These are phyloP conservation scores for Helotiales sp. DNA, from an alignment of 2,329 filamentous ascomycete species.

Conservation along the genomic window DNA sequence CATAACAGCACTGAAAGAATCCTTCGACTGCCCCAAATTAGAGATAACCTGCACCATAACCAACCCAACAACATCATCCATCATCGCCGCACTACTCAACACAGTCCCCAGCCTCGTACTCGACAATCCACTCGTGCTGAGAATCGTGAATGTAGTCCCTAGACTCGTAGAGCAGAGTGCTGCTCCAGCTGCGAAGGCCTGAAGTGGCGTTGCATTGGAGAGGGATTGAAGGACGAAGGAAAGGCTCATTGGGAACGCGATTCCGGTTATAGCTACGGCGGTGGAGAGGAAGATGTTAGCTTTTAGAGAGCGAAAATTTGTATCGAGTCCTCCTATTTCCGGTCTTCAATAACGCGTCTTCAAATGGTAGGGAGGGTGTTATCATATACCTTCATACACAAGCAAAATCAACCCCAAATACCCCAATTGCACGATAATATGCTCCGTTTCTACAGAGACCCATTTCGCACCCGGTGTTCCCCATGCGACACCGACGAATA, in stretches of 20 bases:
- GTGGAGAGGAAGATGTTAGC: constrained; percentile 64
- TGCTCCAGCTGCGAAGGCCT: constrained; percentile 72
- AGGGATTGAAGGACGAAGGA: constrained; percentile 56
- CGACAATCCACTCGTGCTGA: constrained; percentile 64
- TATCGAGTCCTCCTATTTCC: constrained; percentile 37
- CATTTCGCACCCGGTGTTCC: constrained; percentile 42
- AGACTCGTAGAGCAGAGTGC: constrained; percentile 76
- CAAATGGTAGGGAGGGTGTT: no score
- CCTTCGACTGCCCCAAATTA: constrained; percentile 55
- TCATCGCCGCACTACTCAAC: constrained; percentile 74
- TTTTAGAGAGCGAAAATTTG: constrained; percentile 48
- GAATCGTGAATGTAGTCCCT: constrained; percentile 70
- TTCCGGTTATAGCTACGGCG: constrained; percentile 68
- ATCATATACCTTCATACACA: constrained; percentile 61
- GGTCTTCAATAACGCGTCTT: background rate
- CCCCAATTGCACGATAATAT: constrained; percentile 65
- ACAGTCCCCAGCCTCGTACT: constrained; percentile 63
- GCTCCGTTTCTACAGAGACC: constrained; percentile 57
- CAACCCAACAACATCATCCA: constrained; percentile 80
- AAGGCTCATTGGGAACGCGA: constrained; percentile 65
- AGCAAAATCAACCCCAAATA: constrained; percentile 73
- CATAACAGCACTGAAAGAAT: constrained; percentile 33
- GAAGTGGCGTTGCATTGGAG: constrained; percentile 36
- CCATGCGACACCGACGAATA: constrained; percentile 10
- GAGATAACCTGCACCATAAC: constrained; percentile 79